phyloP scores from a whole-genome alignment of 2,329 filamentous ascomycete genomes.

The Ascochyta clinopodiicola region DNA sequence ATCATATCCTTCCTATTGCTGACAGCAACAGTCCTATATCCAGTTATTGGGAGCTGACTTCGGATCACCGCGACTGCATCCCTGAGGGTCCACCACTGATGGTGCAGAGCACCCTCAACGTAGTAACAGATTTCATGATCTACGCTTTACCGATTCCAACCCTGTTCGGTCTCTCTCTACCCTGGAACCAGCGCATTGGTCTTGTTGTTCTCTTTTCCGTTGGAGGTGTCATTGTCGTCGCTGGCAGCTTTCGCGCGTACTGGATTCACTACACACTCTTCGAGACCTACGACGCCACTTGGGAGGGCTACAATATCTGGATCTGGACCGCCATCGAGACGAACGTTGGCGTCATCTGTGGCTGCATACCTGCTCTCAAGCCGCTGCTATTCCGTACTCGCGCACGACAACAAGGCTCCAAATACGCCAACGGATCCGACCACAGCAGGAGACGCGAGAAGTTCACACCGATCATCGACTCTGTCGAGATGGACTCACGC shows the following conservation, averaged over 20 bases:
- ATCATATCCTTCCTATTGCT: conserved; percentile 15
- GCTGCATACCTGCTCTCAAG: conserved; percentile 54
- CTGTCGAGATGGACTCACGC: conserved; percentile 45
- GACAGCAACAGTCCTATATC: conserved; percentile 50
- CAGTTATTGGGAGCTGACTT: conserved; percentile 53
- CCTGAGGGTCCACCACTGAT: conserved; percentile 55
- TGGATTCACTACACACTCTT: conserved; percentile 55
- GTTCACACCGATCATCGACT: conserved; percentile 40
- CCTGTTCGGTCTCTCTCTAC: conserved; percentile 54
- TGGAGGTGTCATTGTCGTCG: conserved; percentile 55
- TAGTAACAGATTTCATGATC: conserved; percentile 54
- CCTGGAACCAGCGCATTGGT: conserved; percentile 52
- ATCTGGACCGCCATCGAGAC: conserved; percentile 54
- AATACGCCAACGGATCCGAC: conserved; percentile 40
- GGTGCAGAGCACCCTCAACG: conserved; percentile 53
- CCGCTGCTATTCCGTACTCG: conserved; percentile 47
- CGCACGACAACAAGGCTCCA: conserved; percentile 37
- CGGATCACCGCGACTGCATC: conserved; percentile 49
- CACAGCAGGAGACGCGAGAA: conserved; percentile 42
- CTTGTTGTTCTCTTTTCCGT: conserved; percentile 53
- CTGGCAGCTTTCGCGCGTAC: conserved; percentile 55
- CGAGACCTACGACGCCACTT: conserved; percentile 55
- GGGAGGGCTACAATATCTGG: conserved; percentile 53
- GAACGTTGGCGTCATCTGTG: conserved; percentile 53
- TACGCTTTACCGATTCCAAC: conserved; percentile 56